Base-by-base conservation (phyloP, 768 basidiomycete species). In the Lactarius pseudohatsudake region DNA sequence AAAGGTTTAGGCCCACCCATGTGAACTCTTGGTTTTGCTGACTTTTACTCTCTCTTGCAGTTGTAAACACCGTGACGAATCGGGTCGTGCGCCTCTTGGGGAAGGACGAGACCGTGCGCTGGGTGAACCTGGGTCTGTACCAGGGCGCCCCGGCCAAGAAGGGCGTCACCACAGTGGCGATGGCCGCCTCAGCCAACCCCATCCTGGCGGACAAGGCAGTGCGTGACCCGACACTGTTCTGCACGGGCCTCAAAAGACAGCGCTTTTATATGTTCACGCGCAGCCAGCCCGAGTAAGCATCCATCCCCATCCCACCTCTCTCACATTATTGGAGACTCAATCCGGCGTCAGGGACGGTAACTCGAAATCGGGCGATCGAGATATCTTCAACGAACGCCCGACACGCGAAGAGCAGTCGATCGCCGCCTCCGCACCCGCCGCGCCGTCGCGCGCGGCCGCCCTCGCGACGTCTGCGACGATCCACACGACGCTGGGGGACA, bases 361-460 rank as follows among this genome's bases (percentile, higher is more conserved):
- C 13, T 64, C 66, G 26, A 96, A 92, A 77, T 85, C 86, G 1
- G 87, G 86, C 36, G 96, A 98, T 70, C 89, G 97, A 64, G 97
- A 99, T 71, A 89, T 99, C 62, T 98, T 98, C 85, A 99, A 99
- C 76, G 97, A 99, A 77, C 85, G 91, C 56, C 97, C 97, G 2
- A 98, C 96, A 1, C 85, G 95, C 59, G 97, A 98, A 75, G 97
- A 99, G 74, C 95, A 94, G 75, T 90, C 86, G 36, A 86, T 96
- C 57, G 94, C 94, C 3, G 76, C 88, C 9, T 81, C 11, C 90
- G 81, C 85, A 4, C 77, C 83, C 18, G 75, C 82, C 15, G 66
- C 81, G 68, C 79, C 77, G 71, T 76, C 79, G 64, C 85, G 87
- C 1, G 87, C 88, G 8, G 89, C 91, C 1, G 86, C 87, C 0